These are phyloP conservation scores for Asterochloris sp. DNA, from an alignment of 139 green algal genomes.

Conservation along the genomic window DNA sequence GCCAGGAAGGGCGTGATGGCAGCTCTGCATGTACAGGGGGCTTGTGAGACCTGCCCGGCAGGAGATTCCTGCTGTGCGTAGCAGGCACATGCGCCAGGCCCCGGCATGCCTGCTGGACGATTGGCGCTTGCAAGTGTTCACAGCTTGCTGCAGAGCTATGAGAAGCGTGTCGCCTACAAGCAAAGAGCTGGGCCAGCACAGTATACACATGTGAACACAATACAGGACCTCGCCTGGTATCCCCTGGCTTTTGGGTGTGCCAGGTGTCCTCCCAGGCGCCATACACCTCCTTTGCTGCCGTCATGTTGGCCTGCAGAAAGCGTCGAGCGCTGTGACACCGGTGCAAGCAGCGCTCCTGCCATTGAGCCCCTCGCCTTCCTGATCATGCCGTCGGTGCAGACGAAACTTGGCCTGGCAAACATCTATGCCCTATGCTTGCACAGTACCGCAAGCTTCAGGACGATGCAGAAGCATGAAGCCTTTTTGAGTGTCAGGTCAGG, in stretches of 20 bases:
- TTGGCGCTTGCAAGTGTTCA: neutral
- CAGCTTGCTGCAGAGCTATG: neutral
- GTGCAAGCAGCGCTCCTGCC: neutral
- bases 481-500: neutral
- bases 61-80: neutral
- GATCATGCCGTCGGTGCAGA: neutral
- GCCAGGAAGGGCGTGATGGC: conserved; percentile 28
- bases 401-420: neutral
- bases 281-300: conserved; percentile 10
- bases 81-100: neutral
- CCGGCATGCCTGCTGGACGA: neutral
- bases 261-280: neutral
- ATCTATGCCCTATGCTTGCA: neutral
- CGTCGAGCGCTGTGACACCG: neutral
- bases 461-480: neutral
- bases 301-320: neutral
- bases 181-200: neutral
- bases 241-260: conserved; percentile 9
- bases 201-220: neutral
- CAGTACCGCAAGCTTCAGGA: neutral
- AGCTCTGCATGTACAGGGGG: conserved; percentile 8
- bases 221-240: neutral
- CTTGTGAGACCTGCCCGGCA: neutral
- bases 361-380: neutral
- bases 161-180: neutral